Conservation (phyloP, 169 alveolate genomes). For the Neospora caninum region DNA sequence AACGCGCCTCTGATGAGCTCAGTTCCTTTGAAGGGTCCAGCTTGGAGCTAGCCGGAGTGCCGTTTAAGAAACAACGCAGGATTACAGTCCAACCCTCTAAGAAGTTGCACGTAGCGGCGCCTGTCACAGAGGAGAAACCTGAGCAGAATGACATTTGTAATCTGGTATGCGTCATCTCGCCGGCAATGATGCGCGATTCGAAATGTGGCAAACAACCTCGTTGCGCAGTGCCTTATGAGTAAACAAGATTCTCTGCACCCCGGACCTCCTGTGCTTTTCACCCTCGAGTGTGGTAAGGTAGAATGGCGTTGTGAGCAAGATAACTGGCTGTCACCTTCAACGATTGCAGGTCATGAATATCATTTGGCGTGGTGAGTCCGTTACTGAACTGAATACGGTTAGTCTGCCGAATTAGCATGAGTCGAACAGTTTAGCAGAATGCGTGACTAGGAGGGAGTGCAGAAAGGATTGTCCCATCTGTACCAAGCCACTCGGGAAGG, state of each 20-base stretch:
- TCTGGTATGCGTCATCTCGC: not conserved
- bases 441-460: conserved; percentile 44
- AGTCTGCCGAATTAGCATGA: not conserved
- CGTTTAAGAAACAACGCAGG: not conserved
- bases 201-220: not conserved
- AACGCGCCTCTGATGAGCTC: too few species aligned
- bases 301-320: not conserved
- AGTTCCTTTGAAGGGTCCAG: too few species aligned
- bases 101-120: not conserved
- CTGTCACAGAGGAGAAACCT: not conserved
- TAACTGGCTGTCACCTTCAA: not conserved
- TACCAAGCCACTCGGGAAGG: not conserved
- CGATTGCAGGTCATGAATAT: conserved; percentile 45
- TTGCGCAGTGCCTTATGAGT: conserved; percentile 42
- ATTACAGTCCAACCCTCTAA: not conserved
- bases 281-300: conserved; percentile 43
- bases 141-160: not conserved
- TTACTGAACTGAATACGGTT: not conserved
- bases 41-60: not conserved
- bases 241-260: conserved; percentile 59
- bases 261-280: conserved; percentile 49
- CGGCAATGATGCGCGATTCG: not conserved
- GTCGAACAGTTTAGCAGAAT: conserved; percentile 9
- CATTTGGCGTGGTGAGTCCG: conserved; percentile 47
- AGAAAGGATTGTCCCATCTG: conserved; percentile 57